Percentiles rank a stretch among this genome's conserved stretches.
phyloP scores from a whole-genome alignment of 805 yeast genomes.

The Candida sithepensis region DNA sequence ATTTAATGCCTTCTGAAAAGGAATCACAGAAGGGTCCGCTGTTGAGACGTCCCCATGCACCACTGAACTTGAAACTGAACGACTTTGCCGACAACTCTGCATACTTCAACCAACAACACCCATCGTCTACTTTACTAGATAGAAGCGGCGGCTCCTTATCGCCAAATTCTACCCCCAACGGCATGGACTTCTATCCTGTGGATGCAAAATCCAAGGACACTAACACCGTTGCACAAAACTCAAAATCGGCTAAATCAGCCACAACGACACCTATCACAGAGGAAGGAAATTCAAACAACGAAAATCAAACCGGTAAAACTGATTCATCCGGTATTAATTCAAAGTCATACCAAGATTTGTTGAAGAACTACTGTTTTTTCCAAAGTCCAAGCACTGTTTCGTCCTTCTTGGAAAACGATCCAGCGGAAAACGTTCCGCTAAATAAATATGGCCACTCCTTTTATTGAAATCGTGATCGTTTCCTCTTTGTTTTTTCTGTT shows the following conservation, averaged over 20 bases:
- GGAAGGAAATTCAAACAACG: neutral
- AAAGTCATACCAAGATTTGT: conserved; percentile 50
- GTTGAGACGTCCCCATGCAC: neutral
- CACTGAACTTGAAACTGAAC: neutral
- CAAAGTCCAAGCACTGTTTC: conserved; percentile 35
- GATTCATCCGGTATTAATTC: conserved; percentile 35
- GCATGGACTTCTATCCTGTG: neutral
- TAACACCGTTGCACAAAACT: neutral
- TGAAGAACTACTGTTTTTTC: conserved; percentile 62
- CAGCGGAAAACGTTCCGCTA: conserved; percentile 11
- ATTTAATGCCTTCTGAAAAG: conserved; percentile 9
- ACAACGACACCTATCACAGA: neutral
- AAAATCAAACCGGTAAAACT: neutral
- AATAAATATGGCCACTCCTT: conserved; percentile 21
- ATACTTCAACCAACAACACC: neutral
- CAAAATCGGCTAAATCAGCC: neutral
- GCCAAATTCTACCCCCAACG: neutral
- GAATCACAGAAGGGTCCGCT: neutral
- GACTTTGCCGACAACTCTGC: neutral
- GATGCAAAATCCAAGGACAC: neutral
- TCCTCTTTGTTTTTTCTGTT: too few relatives aligned
- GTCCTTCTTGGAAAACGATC: conserved; percentile 24
- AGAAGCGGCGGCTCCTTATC: neutral
- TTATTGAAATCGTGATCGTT: conserved; percentile 14
- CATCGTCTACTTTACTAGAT: neutral